Evolutionary conservation across 495 filamentous ascomycete species (phyloP).

Genomic region (Talaromyces adpressus): DNA sequence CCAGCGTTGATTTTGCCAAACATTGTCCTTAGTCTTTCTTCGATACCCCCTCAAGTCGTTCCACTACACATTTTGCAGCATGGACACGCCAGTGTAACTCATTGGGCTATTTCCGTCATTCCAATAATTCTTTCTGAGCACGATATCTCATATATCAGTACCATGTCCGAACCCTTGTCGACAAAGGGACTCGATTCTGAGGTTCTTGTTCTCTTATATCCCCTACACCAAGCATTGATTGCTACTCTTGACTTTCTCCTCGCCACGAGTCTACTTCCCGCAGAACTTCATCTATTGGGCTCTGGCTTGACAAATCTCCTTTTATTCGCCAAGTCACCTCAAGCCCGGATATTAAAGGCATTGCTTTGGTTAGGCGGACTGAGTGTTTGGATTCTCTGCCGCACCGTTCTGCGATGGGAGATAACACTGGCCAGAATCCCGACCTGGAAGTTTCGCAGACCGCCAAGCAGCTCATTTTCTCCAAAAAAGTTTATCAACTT

Average conservation of each 20-base stretch:
- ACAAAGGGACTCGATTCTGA: slow-evolving; percentile 49
- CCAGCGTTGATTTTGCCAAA: slow-evolving; percentile 62
- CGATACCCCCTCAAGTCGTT: slow-evolving; percentile 66
- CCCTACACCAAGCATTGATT: slow-evolving; percentile 79
- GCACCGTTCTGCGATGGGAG: slow-evolving; percentile 75
- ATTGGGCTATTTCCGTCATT: slow-evolving; percentile 65
- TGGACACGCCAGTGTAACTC: slow-evolving; percentile 46
- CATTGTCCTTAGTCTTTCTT: slow-evolving; percentile 70
- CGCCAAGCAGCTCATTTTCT: slow-evolving; percentile 36
- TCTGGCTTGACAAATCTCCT: slow-evolving; percentile 76
- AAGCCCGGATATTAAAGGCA: slow-evolving; percentile 73
- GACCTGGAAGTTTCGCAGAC: slow-evolving; percentile 76
- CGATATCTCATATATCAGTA: slow-evolving; percentile 13
- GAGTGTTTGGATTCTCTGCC: slow-evolving; percentile 63
- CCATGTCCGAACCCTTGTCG: slow-evolving; percentile 24
- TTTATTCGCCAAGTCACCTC: slow-evolving; percentile 71
- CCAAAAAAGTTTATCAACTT: slow-evolving; percentile 43
- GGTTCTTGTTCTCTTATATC: slow-evolving; percentile 63
- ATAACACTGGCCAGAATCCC: slow-evolving; percentile 82
- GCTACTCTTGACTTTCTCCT: slow-evolving; percentile 68
- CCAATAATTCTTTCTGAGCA: slow-evolving; percentile 50
- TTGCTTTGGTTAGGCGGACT: slow-evolving; percentile 86
- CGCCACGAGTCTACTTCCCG: slow-evolving; percentile 74
- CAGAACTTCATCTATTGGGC: slow-evolving; percentile 84
- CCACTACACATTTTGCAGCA: slow-evolving; percentile 39